Conservation (phyloP, 345 rosid species). For the Eucalyptus cladocalyx region DNA sequence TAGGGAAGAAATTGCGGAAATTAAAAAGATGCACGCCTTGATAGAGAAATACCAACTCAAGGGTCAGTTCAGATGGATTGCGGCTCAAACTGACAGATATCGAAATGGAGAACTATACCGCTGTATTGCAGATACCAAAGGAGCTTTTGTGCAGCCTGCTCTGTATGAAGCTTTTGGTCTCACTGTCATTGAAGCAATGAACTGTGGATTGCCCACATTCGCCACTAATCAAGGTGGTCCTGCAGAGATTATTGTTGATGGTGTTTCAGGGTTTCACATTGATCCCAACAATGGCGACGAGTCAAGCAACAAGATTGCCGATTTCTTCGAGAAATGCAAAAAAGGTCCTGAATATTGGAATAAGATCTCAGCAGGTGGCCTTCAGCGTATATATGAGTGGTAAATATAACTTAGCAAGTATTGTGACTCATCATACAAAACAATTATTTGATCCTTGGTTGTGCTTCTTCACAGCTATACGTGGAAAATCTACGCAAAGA, state of each 20-base stretch:
- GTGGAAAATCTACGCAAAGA: constrained; percentile 73
- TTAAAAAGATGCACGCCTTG: constrained; percentile 70
- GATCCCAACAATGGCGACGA: constrained; percentile 82
- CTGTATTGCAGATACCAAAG: constrained; percentile 81
- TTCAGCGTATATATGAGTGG: constrained; percentile 77
- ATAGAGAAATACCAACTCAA: constrained; percentile 64
- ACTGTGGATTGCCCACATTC: constrained; percentile 87
- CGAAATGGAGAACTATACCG: constrained; percentile 89
- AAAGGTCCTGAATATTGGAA: constrained; percentile 48
- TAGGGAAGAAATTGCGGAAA: constrained; percentile 84
- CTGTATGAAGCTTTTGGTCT: constrained; percentile 93
- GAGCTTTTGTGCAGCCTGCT: constrained; percentile 94
- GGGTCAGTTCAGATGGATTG: constrained; percentile 91
- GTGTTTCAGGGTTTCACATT: constrained; percentile 79
- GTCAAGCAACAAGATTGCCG: constrained; percentile 52
- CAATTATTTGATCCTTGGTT: neutral
- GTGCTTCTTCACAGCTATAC: constrained; percentile 48
- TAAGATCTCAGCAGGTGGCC: constrained; percentile 44
- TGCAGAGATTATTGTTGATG: constrained; percentile 87
- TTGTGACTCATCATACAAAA: neutral
- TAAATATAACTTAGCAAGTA: neutral
- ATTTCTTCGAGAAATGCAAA: constrained; percentile 71
- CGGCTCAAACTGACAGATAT: constrained; percentile 82
- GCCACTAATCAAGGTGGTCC: constrained; percentile 96
- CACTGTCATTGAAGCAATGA: constrained; percentile 96